Conservation (phyloP, 1,284 basidiomycete species). For the Ganoderma sinense region DNA sequence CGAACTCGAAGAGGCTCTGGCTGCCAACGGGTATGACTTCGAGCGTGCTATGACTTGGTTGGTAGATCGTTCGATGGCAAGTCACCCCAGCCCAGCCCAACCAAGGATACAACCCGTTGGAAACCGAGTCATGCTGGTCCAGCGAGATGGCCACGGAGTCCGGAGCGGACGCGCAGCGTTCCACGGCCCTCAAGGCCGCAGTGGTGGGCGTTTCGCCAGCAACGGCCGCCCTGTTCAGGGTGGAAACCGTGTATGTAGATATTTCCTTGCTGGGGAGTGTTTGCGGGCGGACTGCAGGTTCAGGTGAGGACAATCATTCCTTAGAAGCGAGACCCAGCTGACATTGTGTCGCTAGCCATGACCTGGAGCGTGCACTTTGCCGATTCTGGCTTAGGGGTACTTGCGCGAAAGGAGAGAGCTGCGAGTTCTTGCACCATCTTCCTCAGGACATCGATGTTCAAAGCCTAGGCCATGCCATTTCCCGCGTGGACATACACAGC, state of each 20-base stretch:
- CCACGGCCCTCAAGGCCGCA: slow-evolving; percentile 47
- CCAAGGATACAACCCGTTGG: slow-evolving; percentile 69
- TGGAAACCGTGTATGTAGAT: slow-evolving; percentile 88
- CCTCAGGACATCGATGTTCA: slow-evolving; percentile 82
- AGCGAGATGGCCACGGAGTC: slow-evolving; percentile 54
- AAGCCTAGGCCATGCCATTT: slow-evolving; percentile 74
- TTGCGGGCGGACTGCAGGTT: slow-evolving; percentile 96
- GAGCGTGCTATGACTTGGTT: slow-evolving; percentile 94
- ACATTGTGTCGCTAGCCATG: slow-evolving; percentile 63
- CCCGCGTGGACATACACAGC: slow-evolving; percentile 69
- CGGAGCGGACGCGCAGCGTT: slow-evolving; percentile 56
- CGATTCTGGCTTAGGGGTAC: slow-evolving; percentile 98
- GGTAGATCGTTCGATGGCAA: slow-evolving; percentile 72
- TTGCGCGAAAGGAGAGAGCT: slow-evolving; percentile 92
- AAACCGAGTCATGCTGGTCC: slow-evolving; percentile 66
- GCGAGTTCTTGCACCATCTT: slow-evolving; percentile 90
- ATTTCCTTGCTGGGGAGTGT: slow-evolving; percentile 97
- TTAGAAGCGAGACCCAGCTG: not conserved
- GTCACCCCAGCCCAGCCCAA: slow-evolving; percentile 50
- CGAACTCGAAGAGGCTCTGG: slow-evolving; percentile 93
- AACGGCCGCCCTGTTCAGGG: slow-evolving; percentile 66
- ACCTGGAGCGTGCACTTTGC: slow-evolving; percentile 91
- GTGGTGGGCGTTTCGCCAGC: slow-evolving; percentile 62
- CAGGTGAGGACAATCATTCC: slow-evolving; percentile 62
- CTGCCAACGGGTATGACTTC: slow-evolving; percentile 91